These are phyloP conservation scores for Neonectria neomacrospora DNA, from an alignment of 2,329 filamentous ascomycete species.

Conservation along the genomic window DNA sequence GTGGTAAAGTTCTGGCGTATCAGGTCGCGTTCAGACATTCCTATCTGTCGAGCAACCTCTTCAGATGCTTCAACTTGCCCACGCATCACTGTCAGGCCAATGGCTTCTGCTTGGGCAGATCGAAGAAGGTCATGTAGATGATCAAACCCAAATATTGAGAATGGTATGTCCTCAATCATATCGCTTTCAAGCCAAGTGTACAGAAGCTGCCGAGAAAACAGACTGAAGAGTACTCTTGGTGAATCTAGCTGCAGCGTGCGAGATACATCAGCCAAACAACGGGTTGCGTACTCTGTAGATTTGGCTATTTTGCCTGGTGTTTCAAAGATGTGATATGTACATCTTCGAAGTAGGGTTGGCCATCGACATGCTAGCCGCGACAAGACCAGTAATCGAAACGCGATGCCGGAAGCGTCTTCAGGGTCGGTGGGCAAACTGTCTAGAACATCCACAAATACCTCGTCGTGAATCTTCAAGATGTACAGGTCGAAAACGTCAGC, in stretches of 20 bases:
- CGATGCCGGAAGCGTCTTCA: slow-evolving; percentile 82
- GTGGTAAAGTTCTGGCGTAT: slow-evolving; percentile 78
- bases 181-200: slow-evolving; percentile 87
- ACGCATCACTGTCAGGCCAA: slow-evolving; percentile 85
- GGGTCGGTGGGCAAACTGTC: slow-evolving; percentile 78
- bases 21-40: slow-evolving; percentile 64
- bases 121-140: slow-evolving; percentile 74
- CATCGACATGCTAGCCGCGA: slow-evolving; percentile 82
- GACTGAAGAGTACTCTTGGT: slow-evolving; percentile 76
- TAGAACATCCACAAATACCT: slow-evolving; percentile 86
- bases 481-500: slow-evolving; percentile 83
- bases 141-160: slow-evolving; percentile 82
- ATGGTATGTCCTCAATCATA: slow-evolving; percentile 79
- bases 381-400: slow-evolving; percentile 81
- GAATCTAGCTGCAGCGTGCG: slow-evolving; percentile 70
- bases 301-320: slow-evolving; percentile 77
- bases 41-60: slow-evolving; percentile 69
- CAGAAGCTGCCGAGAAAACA: slow-evolving; percentile 89
- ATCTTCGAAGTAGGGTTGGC: slow-evolving; percentile 86
- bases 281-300: slow-evolving; percentile 76
- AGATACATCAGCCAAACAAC: slow-evolving; percentile 76
- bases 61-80: slow-evolving; percentile 72
- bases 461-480: slow-evolving; percentile 83
- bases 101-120: slow-evolving; percentile 79
- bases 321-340: slow-evolving; percentile 95